Percentiles rank a stretch among this genome's conserved stretches.
Evolutionary conservation across 1,284 basidiomycete species (phyloP).

Genomic region (Gastroboletus turbinatus): DNA sequence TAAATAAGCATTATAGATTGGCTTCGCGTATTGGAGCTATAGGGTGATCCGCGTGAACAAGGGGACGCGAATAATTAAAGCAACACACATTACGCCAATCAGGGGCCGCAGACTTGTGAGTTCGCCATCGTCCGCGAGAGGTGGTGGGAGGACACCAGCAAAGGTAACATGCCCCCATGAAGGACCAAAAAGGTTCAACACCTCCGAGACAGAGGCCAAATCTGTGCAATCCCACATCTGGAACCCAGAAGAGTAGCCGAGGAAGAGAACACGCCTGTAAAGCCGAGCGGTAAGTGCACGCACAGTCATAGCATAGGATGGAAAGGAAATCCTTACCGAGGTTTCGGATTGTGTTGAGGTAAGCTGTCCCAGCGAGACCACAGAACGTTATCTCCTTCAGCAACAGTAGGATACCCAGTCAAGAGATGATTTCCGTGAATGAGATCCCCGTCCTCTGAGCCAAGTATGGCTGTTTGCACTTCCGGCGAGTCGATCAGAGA

Average conservation of each 20-base stretch:
- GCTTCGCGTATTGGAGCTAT: constrained; percentile 28
- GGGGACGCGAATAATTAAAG: not conserved
- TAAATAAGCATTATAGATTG: constrained; percentile 51
- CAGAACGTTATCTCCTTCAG: constrained; percentile 33
- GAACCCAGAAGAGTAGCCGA: constrained; percentile 58
- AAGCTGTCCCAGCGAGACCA: constrained; percentile 31
- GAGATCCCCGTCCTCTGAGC: constrained; percentile 28
- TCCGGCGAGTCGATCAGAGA: constrained; percentile 17
- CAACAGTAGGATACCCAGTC: constrained; percentile 29
- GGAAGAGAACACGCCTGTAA: constrained; percentile 52
- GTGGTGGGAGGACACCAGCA: constrained; percentile 46
- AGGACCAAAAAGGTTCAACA: constrained; percentile 30
- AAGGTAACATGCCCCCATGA: constrained; percentile 42
- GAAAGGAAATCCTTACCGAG: constrained; percentile 19
- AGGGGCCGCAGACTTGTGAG: constrained; percentile 44
- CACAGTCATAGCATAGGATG: not conserved
- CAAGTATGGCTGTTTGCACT: constrained; percentile 10
- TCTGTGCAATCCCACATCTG: constrained; percentile 72
- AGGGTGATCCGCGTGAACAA: constrained; percentile 6
- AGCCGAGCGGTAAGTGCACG: constrained; percentile 1
- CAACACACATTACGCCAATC: constrained; percentile 58
- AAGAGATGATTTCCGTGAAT: constrained; percentile 13
- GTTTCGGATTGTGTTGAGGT: constrained; percentile 13
- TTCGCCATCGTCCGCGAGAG: constrained; percentile 28
- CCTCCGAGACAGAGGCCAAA: constrained; percentile 48